Evolutionary conservation across 2,329 filamentous ascomycete species (phyloP), one percentile per base, ranked within the genome.

Genomic region (Curvularia spicifera): DNA sequence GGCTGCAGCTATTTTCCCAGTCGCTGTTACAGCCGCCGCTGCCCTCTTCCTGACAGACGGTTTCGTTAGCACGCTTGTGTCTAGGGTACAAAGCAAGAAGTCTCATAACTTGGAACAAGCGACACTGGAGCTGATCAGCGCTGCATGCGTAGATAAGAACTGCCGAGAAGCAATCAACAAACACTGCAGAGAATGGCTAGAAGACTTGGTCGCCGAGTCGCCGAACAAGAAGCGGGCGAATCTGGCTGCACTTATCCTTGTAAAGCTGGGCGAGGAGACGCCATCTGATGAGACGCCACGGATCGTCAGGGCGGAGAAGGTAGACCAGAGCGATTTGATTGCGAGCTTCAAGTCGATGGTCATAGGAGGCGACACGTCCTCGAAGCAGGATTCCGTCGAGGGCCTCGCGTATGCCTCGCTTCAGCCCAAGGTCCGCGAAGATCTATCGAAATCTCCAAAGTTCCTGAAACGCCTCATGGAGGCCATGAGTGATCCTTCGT

Each of bases 391-490:
- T 71, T 89, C 91, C 0, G 87, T 98, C 53, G 95, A 99, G 78
- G 95, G 94, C 5, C 81, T 99, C 59, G 95, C 94, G 13, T 98
- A 97, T 75, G 89, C 93, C 4, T 96, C 94, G 9, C 84, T 98
- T 37, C 91, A 92, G 69, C 87, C 94, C 5, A 87, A 86, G 58
- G 87, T 97, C 57, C 97, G 96, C 75, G 91, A 98, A 74, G 85
- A 88, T 48, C 82, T 98, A 9, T 86, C 87, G 12, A 83, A 83
- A 48, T 90, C 97, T 71, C 74, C 81, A 4, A 76, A 80, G 7
- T 87, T 98, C 47, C 78, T 98, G 29, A 85, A 86, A 64, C 85
- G 83, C 51, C 82, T 98, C 5, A 84, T 96, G 51, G 81, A 85
- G 56, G 83, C 84, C 1, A 81, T 94, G 51, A 68, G 64, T 24